Conservation (phyloP, 2,329 filamentous ascomycete species). For the Apiospora phragmitis region DNA sequence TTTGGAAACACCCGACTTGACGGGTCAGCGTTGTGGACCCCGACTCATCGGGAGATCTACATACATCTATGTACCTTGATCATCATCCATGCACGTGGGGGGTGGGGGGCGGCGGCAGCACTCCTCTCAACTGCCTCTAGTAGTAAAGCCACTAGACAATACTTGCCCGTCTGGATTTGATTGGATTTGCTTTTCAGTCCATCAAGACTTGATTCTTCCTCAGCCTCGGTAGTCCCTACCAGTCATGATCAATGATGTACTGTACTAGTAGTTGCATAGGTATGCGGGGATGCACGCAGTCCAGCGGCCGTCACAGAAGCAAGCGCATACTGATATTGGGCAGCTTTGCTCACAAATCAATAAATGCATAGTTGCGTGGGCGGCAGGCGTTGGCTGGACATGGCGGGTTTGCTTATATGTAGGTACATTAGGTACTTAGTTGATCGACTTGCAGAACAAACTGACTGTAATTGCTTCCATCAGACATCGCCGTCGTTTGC, state of each 20-base stretch:
- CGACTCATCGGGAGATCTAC: not conserved
- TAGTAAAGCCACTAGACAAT: not conserved
- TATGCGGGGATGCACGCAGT: not conserved
- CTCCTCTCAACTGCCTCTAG: not conserved
- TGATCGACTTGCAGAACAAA: no score
- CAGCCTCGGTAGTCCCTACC: not conserved
- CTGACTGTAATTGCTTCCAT: not conserved
- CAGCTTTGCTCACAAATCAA: not conserved
- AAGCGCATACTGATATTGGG: not conserved
- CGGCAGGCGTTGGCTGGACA: not conserved
- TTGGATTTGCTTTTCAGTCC: not conserved
- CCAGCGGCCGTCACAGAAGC: not conserved
- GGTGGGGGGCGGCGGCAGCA: not conserved
- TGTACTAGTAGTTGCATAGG: not conserved
- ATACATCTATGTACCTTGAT: not conserved
- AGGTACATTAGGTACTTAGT: not conserved
- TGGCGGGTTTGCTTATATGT: not conserved
- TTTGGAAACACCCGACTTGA: not conserved
- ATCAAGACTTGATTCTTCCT: not conserved
- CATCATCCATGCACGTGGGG: not conserved
- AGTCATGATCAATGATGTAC: not conserved
- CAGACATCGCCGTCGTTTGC: not conserved
- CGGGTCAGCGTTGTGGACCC: not conserved
- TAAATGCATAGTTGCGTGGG: not conserved
- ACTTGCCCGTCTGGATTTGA: not conserved